Conservation (phyloP, 495 filamentous ascomycete species). For the Penicillium lagena region DNA sequence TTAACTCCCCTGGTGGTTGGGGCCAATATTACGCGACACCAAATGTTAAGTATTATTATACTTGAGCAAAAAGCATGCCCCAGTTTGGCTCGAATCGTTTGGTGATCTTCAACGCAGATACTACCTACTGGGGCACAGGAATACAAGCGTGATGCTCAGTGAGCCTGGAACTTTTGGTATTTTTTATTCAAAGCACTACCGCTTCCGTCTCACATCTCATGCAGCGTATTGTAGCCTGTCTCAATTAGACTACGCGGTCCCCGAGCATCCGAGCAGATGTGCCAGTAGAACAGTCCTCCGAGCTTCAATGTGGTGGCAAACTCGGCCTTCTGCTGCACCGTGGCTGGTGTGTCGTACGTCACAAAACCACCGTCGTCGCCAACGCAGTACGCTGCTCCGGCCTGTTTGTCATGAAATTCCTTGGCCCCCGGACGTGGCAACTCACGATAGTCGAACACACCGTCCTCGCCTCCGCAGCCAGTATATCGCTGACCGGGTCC, state of each 20-base stretch:
- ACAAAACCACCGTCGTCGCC: conserved; percentile 83
- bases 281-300: conserved; percentile 88
- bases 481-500: conserved; percentile 58
- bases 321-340: conserved; percentile 77
- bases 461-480: conserved; percentile 67
- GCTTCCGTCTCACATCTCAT: conserved; percentile 35
- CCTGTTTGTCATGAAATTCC: conserved; percentile 62
- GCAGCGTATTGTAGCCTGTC: conserved; percentile 66
- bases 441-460: conserved; percentile 74
- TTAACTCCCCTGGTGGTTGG: no score
- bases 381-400: conserved; percentile 68
- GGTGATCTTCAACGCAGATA: no score
- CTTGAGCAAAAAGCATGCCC: no score
- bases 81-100: no score
- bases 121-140: no score
- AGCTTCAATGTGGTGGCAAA: conserved; percentile 71
- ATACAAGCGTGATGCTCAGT: no score
- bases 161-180: neutral
- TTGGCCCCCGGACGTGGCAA: conserved; percentile 65
- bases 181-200: conserved; percentile 1
- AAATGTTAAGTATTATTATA: no score
- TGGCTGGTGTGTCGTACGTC: conserved; percentile 78
- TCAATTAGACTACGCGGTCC: conserved; percentile 66
- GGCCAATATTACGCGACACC: no score
- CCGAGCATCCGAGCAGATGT: conserved; percentile 70